phyloP scores from a whole-genome alignment of 371 early-diverging fungal genomes.

The Parasitella parasitica region DNA sequence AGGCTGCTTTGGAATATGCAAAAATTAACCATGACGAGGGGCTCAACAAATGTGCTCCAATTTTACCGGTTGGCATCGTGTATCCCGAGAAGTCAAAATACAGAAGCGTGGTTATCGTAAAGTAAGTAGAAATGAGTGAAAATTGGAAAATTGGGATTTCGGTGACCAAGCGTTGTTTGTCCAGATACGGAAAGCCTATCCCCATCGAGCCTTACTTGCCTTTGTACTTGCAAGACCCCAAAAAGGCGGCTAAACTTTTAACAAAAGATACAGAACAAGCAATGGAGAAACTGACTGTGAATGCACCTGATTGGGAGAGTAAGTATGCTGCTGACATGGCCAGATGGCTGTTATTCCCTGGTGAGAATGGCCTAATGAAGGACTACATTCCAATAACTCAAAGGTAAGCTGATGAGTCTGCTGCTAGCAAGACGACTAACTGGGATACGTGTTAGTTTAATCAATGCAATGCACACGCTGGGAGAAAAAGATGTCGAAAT shows the following conservation, averaged over 20 bases:
- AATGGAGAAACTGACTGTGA: conserved; percentile 43
- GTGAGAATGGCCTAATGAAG: conserved; percentile 38
- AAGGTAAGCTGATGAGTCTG: too few relatives aligned
- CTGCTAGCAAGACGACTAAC: too few relatives aligned
- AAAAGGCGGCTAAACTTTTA: conserved; percentile 50
- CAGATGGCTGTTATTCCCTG: conserved; percentile 49
- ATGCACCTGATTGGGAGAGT: conserved; percentile 55
- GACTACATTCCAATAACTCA: conserved; percentile 55
- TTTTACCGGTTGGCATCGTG: conserved; percentile 57
- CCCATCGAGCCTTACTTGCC: conserved; percentile 43
- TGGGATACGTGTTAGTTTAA: conserved; percentile 27
- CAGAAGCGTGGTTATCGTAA: conserved; percentile 52
- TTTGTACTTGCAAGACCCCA: conserved; percentile 45
- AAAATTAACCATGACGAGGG: conserved; percentile 36
- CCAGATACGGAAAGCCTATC: conserved; percentile 57
- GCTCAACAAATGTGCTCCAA: conserved; percentile 22
- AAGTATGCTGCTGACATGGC: conserved; percentile 54
- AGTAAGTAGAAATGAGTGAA: conserved; percentile 27
- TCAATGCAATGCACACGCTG: conserved; percentile 37
- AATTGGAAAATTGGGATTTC: not conserved
- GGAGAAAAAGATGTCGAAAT: conserved; percentile 30
- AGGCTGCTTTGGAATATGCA: conserved; percentile 58
- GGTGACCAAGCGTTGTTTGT: not conserved
- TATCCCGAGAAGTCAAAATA: conserved; percentile 61
- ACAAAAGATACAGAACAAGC: conserved; percentile 40